phyloP scores from a whole-genome alignment of 176 grass and related monocot species.

The Rhipidocladum racemiflorum region DNA sequence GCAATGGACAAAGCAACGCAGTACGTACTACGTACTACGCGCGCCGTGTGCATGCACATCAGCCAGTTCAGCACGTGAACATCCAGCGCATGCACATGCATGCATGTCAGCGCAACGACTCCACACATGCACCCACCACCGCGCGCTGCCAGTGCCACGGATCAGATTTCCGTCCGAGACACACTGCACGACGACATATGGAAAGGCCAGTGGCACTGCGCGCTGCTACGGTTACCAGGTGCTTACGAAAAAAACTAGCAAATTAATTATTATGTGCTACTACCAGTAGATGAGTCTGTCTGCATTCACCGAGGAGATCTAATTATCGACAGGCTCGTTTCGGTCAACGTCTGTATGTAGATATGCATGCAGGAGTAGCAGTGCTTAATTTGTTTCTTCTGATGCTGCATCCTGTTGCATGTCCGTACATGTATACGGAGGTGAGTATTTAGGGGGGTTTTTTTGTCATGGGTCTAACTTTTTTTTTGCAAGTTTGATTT shows the following conservation, averaged over 20 bases:
- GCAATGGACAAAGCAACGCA: neutral
- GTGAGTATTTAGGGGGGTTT: too few species aligned
- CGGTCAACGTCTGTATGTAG: neutral
- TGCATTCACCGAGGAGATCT: neutral
- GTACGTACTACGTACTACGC: neutral
- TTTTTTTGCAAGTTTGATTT: too few species aligned
- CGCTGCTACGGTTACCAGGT: too few species aligned
- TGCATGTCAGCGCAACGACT: conserved; percentile 11
- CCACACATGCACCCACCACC: neutral
- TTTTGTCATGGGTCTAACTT: too few species aligned
- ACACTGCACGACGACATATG: neutral
- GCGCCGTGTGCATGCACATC: neutral
- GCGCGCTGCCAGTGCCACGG: neutral
- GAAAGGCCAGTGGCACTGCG: too few species aligned
- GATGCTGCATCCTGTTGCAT: too few species aligned
- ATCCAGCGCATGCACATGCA: neutral
- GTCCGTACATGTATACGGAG: neutral
- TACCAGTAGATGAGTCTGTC: too few species aligned
- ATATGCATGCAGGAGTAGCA: neutral
- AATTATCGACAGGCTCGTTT: neutral
- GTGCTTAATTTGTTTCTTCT: neutral
- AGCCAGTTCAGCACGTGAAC: conserved; percentile 14
- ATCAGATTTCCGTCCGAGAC: neutral
- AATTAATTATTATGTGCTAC: too few species aligned
- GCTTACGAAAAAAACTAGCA: too few species aligned